phyloP scores from a whole-genome alignment of 2,329 filamentous ascomycete genomes.

The Trichoderma atroviride region DNA sequence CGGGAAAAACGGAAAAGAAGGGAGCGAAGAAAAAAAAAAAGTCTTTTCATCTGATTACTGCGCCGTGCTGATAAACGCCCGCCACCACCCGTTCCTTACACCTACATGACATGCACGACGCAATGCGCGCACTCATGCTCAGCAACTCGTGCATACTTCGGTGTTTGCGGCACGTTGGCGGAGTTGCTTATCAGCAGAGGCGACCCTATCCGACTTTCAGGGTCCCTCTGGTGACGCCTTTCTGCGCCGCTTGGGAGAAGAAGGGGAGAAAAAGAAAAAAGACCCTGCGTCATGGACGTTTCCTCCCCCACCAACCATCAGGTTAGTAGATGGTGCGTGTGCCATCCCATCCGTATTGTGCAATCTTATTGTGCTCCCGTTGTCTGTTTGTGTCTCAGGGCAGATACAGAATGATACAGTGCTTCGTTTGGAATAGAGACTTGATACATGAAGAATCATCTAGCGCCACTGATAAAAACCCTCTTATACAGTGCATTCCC shows the following conservation, averaged over 20 bases:
- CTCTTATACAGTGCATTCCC: not conserved
- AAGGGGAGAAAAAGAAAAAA: not conserved
- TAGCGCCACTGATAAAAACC: not conserved
- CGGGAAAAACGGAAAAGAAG: not conserved
- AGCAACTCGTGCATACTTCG: conserved; percentile 18
- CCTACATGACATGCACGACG: conserved; percentile 3
- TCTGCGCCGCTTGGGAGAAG: not conserved
- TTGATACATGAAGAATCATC: not conserved
- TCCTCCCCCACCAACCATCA: not conserved
- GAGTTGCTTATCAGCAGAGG: conserved; percentile 11
- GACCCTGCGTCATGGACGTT: conserved; percentile 16
- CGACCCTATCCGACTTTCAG: conserved; percentile 7
- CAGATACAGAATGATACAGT: not conserved
- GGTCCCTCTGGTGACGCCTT: not conserved
- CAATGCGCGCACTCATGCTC: not conserved
- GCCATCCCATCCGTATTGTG: conserved; percentile 7
- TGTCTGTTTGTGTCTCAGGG: not conserved
- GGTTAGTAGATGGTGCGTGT: not conserved
- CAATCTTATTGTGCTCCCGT: not conserved
- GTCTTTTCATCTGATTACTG: not conserved
- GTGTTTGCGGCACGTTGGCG: conserved; percentile 19
- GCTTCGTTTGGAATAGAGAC: not conserved
- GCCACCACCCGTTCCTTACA: not conserved
- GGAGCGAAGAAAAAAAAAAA: not conserved
- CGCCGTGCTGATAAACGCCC: conserved; percentile 4